These are phyloP conservation scores for Peniophora sp. DNA, from an alignment of 1,284 basidiomycete genomes.

Conservation along the genomic window DNA sequence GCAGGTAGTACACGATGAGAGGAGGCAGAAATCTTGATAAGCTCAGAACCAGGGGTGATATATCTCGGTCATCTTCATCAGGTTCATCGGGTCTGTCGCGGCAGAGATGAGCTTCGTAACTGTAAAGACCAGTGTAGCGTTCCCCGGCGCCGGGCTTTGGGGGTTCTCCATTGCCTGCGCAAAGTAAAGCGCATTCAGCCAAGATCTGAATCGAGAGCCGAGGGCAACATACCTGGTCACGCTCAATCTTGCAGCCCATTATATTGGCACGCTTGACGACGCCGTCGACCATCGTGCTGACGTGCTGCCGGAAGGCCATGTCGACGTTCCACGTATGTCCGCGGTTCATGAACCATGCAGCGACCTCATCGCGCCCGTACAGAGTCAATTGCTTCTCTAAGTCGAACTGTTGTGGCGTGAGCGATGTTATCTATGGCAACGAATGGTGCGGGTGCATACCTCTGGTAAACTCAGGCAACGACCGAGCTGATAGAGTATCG, in stretches of 20 bases:
- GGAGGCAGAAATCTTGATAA: conserved; percentile 3
- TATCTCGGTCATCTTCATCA: conserved; percentile 75
- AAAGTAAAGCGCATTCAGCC: conserved; percentile 4
- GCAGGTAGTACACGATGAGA: conserved; percentile 1
- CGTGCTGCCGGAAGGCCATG: conserved; percentile 56
- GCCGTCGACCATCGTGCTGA: conserved; percentile 69
- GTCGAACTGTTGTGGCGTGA: conserved; percentile 53
- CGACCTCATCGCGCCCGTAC: conserved; percentile 91
- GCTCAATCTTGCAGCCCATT: conserved; percentile 78
- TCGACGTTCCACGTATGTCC: conserved; percentile 50
- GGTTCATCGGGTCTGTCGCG: conserved; percentile 68
- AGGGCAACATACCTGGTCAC: conserved; percentile 62
- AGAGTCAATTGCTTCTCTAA: conserved; percentile 85
- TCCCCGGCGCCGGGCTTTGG: conserved; percentile 26
- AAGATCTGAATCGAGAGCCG: background rate
- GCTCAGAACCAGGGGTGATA: conserved; percentile 80
- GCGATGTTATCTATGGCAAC: background rate
- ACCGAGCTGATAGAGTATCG: conserved; percentile 87
- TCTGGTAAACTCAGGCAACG: conserved; percentile 89
- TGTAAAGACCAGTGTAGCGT: conserved; percentile 65
- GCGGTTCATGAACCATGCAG: conserved; percentile 57
- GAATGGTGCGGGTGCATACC: conserved; percentile 35
- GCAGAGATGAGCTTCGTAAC: conserved; percentile 79
- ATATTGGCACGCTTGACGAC: conserved; percentile 83
- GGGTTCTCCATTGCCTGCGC: conserved; percentile 20